Conservation (phyloP, 257 asterid genomes). For the Anisodus tanguticus region DNA sequence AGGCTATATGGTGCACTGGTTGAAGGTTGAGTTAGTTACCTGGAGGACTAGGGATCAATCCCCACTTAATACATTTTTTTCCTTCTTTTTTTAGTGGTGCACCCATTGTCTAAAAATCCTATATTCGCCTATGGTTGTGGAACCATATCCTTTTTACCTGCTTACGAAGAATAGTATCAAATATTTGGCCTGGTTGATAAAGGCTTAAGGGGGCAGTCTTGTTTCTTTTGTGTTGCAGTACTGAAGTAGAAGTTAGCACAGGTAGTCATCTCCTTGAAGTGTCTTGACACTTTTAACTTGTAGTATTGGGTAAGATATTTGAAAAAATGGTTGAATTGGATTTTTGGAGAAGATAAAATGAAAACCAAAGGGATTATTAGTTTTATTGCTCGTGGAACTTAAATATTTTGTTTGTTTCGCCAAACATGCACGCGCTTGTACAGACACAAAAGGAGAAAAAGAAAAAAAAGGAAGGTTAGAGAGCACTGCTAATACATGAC, state of each 20-base stretch:
- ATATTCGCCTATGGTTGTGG: too few relatives aligned
- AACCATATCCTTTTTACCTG: background rate
- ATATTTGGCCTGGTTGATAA: background rate
- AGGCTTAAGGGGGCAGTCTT: background rate
- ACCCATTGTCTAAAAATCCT: too few relatives aligned
- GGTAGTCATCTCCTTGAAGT: conserved; percentile 2
- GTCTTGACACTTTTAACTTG: background rate
- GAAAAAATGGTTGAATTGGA: background rate
- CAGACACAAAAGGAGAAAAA: background rate
- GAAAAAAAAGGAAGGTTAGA: background rate
- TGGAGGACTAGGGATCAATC: too few relatives aligned
- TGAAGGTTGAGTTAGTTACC: too few relatives aligned
- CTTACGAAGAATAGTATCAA: background rate
- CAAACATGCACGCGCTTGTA: conserved; percentile 10
- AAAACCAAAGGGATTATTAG: conserved; percentile 11
- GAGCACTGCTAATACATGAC: conserved; percentile 10
- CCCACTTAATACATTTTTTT: too few relatives aligned
- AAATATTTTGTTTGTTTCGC: background rate
- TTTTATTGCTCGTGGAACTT: background rate
- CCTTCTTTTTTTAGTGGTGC: too few relatives aligned
- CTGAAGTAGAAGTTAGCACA: background rate
- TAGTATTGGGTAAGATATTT: background rate
- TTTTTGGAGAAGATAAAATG: conserved; percentile 13
- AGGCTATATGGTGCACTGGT: too few relatives aligned
- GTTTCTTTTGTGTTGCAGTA: background rate